These are phyloP conservation scores for Tulasnella sp. DNA, from an alignment of 768 basidiomycete species.

Conservation along the genomic window DNA sequence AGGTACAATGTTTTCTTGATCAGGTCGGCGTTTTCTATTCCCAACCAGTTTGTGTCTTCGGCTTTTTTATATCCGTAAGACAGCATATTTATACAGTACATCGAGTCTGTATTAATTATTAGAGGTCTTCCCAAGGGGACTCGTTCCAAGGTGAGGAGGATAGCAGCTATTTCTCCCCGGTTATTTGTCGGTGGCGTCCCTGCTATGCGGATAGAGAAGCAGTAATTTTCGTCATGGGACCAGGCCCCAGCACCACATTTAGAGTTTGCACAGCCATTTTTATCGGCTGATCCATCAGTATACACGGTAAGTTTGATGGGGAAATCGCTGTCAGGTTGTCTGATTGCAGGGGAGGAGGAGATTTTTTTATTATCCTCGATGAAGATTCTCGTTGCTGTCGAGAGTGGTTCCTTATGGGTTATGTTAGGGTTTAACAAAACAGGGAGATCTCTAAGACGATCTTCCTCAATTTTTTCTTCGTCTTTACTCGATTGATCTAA, in stretches of 20 bases:
- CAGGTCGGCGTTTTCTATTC: not conserved
- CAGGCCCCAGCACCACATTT: not conserved
- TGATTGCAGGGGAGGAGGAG: not conserved
- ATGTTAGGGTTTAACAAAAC: not conserved
- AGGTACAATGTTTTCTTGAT: not conserved
- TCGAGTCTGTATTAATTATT: not conserved
- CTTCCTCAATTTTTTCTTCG: not conserved
- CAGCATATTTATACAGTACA: not conserved
- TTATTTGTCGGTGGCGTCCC: not conserved
- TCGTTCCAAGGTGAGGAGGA: not conserved
- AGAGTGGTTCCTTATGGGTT: not conserved
- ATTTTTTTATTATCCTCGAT: not conserved
- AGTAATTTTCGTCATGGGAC: not conserved
- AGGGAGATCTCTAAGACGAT: not conserved
- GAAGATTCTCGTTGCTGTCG: not conserved
- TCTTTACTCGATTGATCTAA: not conserved
- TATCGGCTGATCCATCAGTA: not conserved
- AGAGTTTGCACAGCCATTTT: not conserved
- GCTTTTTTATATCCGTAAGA: not conserved
- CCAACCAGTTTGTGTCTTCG: not conserved
- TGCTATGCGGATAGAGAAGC: not conserved
- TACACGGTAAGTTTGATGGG: not conserved
- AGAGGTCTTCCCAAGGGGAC: not conserved
- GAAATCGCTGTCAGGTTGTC: not conserved
- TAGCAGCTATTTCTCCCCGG: not conserved